phyloP scores from a whole-genome alignment of 176 grass and related monocot genomes.

The Oryza rufipogon region DNA sequence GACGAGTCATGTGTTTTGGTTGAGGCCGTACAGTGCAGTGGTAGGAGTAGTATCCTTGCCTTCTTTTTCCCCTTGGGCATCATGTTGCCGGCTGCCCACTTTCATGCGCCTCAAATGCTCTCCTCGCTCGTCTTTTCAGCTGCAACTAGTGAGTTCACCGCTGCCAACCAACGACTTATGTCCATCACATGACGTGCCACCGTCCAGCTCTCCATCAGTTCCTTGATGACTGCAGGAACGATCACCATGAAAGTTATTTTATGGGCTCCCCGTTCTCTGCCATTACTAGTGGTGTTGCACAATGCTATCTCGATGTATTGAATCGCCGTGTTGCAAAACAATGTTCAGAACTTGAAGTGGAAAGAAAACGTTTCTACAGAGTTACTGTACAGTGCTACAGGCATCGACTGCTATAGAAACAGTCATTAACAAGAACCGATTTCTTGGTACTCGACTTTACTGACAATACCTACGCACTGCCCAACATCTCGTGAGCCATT shows the following conservation, averaged over 20 bases:
- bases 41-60: neutral
- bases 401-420: neutral
- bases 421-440: neutral
- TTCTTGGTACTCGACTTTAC: neutral
- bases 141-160: neutral
- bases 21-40: neutral
- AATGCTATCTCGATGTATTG: neutral
- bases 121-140: slow-evolving; percentile 4
- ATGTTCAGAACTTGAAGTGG: neutral
- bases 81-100: slow-evolving; percentile 27
- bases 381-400: neutral
- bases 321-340: neutral
- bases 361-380: neutral
- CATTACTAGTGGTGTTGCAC: neutral
- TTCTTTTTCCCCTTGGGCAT: neutral
- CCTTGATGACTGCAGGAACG: slow-evolving; percentile 2
- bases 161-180: slow-evolving; percentile 15
- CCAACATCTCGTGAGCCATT: slow-evolving; percentile 33
- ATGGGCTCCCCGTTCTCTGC: neutral
- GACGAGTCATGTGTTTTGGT: neutral
- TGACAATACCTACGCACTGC: slow-evolving; percentile 12
- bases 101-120: neutral
- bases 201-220: neutral
- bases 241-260: slow-evolving; percentile 6
- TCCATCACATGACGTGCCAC: slow-evolving; percentile 14